Percentiles rank a stretch among this genome's conserved stretches.
phyloP scores from a whole-genome alignment of 2,329 filamentous ascomycete genomes.

The Neofusicoccum cordaticola region DNA sequence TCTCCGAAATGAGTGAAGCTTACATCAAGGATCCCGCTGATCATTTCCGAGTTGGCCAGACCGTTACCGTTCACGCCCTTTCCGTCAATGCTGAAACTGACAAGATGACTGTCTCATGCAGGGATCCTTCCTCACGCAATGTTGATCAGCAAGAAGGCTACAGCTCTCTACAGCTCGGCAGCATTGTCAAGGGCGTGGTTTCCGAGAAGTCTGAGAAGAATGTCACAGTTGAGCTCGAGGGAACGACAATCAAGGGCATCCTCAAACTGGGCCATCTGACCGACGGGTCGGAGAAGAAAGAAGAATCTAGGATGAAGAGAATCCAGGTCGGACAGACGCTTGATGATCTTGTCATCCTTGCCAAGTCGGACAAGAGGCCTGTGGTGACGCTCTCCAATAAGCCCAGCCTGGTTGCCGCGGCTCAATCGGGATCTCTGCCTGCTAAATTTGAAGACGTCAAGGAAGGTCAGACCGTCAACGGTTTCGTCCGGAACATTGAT shows the following conservation, averaged over 20 bases:
- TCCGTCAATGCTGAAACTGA: constrained; percentile 69
- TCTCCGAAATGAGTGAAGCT: constrained; percentile 97
- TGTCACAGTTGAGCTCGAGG: constrained; percentile 68
- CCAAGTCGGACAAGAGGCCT: constrained; percentile 75
- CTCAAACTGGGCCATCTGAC: constrained; percentile 76
- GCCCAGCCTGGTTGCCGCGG: constrained; percentile 73
- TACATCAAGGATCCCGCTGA: constrained; percentile 85
- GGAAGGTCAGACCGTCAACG: constrained; percentile 66
- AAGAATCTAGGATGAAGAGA: constrained; percentile 71
- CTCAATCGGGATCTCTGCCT: constrained; percentile 70
- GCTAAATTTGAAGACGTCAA: constrained; percentile 68
- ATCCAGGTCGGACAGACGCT: constrained; percentile 82
- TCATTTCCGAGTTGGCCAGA: constrained; percentile 87
- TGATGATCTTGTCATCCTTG: constrained; percentile 77
- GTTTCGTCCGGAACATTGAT: constrained; percentile 84
- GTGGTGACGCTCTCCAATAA: constrained; percentile 79
- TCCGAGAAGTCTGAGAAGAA: constrained; percentile 44
- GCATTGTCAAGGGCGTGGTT: constrained; percentile 71
- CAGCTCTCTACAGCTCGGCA: constrained; percentile 69
- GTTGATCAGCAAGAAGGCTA: constrained; percentile 72
- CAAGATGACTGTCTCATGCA: constrained; percentile 86
- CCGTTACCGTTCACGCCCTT: constrained; percentile 85
- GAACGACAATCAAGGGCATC: constrained; percentile 71
- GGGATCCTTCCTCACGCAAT: constrained; percentile 77
- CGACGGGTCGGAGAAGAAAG: constrained; percentile 80